Percentiles rank a stretch among this genome's conserved stretches.
These are phyloP conservation scores for Phaeosphaeriaceae sp. DNA, from an alignment of 2,329 filamentous ascomycete species.

Conservation along the genomic window DNA sequence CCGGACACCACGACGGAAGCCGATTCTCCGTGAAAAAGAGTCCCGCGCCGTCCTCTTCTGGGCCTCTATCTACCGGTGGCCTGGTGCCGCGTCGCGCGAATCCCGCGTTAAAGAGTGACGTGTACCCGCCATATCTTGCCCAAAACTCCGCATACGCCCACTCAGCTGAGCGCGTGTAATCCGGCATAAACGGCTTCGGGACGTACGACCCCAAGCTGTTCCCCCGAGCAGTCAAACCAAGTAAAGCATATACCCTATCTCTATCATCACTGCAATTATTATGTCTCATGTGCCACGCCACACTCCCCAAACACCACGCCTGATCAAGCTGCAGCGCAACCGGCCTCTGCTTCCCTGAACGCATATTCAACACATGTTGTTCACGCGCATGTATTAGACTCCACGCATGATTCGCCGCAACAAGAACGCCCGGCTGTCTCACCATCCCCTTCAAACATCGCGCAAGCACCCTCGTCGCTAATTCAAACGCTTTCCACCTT, in stretches of 20 bases:
- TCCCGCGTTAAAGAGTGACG: conserved; percentile 2
- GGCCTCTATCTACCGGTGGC: neutral
- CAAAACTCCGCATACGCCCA: conserved; percentile 4
- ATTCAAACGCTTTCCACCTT: conserved; percentile 2
- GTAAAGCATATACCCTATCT: conserved; percentile 3
- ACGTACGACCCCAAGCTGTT: neutral
- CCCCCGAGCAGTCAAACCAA: neutral
- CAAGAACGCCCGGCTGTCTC: neutral
- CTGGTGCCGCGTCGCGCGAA: neutral
- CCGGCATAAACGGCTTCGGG: neutral
- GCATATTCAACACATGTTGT: neutral
- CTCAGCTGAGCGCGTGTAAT: conserved; percentile 2
- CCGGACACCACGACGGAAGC: conserved; percentile 2
- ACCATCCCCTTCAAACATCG: neutral
- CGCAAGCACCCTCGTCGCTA: neutral
- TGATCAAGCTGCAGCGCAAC: neutral
- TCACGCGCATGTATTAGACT: neutral
- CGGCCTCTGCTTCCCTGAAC: neutral
- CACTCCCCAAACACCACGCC: neutral
- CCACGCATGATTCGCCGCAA: neutral
- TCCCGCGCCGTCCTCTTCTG: neutral
- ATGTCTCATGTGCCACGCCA: neutral
- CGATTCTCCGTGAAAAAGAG: neutral
- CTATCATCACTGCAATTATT: conserved; percentile 1
- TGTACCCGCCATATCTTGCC: conserved; percentile 1